These are phyloP conservation scores for Terfezia claveryi DNA, from an alignment of 495 filamentous ascomycete genomes.

Conservation along the genomic window DNA sequence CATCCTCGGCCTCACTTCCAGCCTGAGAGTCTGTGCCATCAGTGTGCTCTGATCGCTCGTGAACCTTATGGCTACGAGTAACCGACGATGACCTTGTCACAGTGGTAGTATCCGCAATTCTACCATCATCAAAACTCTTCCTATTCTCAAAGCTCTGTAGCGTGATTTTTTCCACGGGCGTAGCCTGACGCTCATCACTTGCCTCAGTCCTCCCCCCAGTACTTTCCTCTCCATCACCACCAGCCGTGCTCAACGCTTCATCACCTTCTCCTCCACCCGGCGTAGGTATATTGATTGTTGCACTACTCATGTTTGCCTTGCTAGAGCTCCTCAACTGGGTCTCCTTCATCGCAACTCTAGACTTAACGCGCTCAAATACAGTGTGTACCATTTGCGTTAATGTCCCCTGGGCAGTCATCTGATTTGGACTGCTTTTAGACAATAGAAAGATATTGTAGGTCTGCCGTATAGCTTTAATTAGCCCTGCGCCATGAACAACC, in stretches of 20 bases:
- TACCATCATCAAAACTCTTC: conserved; percentile 81
- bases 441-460: conserved; percentile 98
- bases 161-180: conserved; percentile 48
- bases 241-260: conserved; percentile 22
- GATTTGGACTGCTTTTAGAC: conserved; percentile 73
- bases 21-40: conserved; percentile 29
- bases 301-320: conserved; percentile 5
- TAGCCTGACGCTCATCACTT: conserved; percentile 19
- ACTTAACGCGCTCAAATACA: conserved; percentile 85
- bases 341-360: conserved; percentile 71
- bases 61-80: conserved; percentile 11
- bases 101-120: conserved; percentile 78
- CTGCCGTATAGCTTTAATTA: conserved; percentile 93
- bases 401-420: conserved; percentile 89
- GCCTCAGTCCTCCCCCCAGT: conserved; percentile 18
- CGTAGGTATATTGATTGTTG: conserved; percentile 5
- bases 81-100: conserved; percentile 47
- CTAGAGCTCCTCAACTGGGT: conserved; percentile 19
- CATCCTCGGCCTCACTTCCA: conserved; percentile 54
- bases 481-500: conserved; percentile 86
- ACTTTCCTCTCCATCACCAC: conserved; percentile 27
- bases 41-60: conserved; percentile 21
- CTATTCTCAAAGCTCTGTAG: conserved; percentile 86
- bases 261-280: conserved; percentile 11
- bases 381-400: conserved; percentile 97